These are phyloP conservation scores for Benincasa hispida DNA, from an alignment of 306 rosid genomes.

Conservation along the genomic window DNA sequence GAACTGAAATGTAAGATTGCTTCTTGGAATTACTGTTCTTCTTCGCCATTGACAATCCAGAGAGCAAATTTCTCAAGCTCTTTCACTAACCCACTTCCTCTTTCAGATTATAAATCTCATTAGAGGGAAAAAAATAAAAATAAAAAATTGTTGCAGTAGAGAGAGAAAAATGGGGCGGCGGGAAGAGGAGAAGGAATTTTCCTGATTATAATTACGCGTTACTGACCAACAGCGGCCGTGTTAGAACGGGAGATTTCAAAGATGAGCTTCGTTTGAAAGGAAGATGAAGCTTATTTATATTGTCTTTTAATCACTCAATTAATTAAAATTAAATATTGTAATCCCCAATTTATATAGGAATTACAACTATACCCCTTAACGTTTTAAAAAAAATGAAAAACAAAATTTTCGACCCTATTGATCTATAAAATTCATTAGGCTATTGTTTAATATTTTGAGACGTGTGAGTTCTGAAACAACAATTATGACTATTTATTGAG, in stretches of 20 bases:
- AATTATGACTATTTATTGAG: background rate
- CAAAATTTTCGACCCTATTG: too few relatives aligned
- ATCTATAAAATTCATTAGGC: background rate
- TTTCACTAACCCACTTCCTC: background rate
- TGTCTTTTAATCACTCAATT: background rate
- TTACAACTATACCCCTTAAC: background rate
- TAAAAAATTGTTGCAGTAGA: background rate
- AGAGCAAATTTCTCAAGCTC: background rate
- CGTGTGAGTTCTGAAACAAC: background rate
- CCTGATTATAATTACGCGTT: conserved; percentile 15
- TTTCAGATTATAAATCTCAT: background rate
- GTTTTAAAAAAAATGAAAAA: background rate
- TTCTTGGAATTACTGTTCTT: conserved; percentile 51
- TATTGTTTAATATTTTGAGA: background rate
- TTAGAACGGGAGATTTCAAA: conserved; percentile 9
- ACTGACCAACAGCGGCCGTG: conserved; percentile 9
- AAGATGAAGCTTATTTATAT: background rate
- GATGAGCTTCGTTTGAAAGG: conserved; percentile 14
- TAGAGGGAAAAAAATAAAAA: background rate
- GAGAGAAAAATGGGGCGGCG: conserved; percentile 20
- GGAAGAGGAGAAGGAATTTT: conserved; percentile 19
- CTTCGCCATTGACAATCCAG: conserved; percentile 40
- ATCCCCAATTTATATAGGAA: background rate
- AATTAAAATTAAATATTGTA: background rate
- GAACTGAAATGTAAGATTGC: conserved; percentile 75